These are phyloP conservation scores for Boletus reticulatus DNA, from an alignment of 768 basidiomycete genomes.

Conservation along the genomic window DNA sequence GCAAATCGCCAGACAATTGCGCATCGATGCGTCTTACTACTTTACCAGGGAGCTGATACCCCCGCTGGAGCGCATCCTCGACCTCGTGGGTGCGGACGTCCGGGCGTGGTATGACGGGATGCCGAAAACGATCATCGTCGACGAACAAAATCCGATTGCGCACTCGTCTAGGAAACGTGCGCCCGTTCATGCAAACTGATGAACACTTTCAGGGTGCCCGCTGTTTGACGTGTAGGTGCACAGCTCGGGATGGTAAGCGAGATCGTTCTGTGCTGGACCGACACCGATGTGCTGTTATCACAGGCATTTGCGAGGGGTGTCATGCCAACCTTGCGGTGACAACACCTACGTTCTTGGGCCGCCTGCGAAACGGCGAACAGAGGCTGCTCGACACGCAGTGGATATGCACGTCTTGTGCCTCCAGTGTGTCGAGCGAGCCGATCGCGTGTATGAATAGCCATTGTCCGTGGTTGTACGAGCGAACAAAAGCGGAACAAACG, in stretches of 20 bases:
- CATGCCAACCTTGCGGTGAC: slow-evolving; percentile 48
- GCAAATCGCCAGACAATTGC: slow-evolving; percentile 47
- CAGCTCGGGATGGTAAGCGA: slow-evolving; percentile 51
- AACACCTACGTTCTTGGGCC: slow-evolving; percentile 53
- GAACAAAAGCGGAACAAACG: slow-evolving; percentile 55
- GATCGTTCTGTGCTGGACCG: not conserved
- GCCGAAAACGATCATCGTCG: too few relatives aligned
- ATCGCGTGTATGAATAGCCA: too few relatives aligned
- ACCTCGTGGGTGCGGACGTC: slow-evolving; percentile 32
- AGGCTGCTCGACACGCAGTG: slow-evolving; percentile 55
- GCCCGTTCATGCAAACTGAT: slow-evolving; percentile 40
- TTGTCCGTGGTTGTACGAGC: slow-evolving; percentile 79
- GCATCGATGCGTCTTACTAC: slow-evolving; percentile 88
- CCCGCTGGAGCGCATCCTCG: slow-evolving; percentile 88
- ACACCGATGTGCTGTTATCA: not conserved
- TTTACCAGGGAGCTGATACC: slow-evolving; percentile 85
- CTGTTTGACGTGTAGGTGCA: slow-evolving; percentile 63
- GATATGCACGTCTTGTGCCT: slow-evolving; percentile 73
- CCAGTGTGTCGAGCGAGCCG: slow-evolving; percentile 51
- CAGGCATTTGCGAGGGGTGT: slow-evolving; percentile 71
- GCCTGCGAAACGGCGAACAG: slow-evolving; percentile 52
- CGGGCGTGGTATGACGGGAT: slow-evolving; percentile 5
- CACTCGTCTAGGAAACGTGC: slow-evolving; percentile 37
- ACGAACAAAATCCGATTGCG: too few relatives aligned
- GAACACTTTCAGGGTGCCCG: slow-evolving; percentile 70